Conservation (phyloP, 1,284 basidiomycete genomes). For the Sphaerobolus stellatus region DNA sequence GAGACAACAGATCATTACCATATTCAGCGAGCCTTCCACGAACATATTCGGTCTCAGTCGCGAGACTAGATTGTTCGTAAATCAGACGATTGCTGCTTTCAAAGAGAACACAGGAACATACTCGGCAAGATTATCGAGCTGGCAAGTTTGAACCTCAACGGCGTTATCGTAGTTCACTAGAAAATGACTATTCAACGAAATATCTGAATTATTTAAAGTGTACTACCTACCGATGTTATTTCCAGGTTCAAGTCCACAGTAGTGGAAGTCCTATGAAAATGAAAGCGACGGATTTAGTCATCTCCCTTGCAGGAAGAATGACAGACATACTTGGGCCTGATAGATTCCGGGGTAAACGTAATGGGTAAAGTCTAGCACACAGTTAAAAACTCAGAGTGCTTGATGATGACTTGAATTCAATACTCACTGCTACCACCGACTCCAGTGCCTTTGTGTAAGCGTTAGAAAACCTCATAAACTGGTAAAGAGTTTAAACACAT, state of each 20-base stretch:
- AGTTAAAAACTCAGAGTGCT: conserved; percentile 29
- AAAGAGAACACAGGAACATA: conserved; percentile 3
- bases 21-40: conserved; percentile 52
- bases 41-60: conserved; percentile 62
- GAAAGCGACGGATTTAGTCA: not conserved
- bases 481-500: not conserved
- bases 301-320: conserved; percentile 2
- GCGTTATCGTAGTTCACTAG: conserved; percentile 50
- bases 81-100: not conserved
- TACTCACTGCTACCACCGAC: conserved; percentile 39
- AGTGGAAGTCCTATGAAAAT: conserved; percentile 53
- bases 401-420: conserved; percentile 28
- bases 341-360: conserved; percentile 61
- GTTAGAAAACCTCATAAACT: not conserved
- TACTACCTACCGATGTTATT: conserved; percentile 43
- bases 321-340: conserved; percentile 24
- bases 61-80: conserved; percentile 26
- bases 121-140: conserved; percentile 29
- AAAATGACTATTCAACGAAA: not conserved
- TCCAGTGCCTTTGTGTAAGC: conserved; percentile 41
- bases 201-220: not conserved
- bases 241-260: conserved; percentile 54
- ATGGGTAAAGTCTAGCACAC: conserved; percentile 44
- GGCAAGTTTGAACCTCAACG: conserved; percentile 58
- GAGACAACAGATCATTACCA: conserved; percentile 57